These are phyloP conservation scores for Irpex rosettiformis DNA, from an alignment of 1,284 basidiomycete species.

Conservation along the genomic window DNA sequence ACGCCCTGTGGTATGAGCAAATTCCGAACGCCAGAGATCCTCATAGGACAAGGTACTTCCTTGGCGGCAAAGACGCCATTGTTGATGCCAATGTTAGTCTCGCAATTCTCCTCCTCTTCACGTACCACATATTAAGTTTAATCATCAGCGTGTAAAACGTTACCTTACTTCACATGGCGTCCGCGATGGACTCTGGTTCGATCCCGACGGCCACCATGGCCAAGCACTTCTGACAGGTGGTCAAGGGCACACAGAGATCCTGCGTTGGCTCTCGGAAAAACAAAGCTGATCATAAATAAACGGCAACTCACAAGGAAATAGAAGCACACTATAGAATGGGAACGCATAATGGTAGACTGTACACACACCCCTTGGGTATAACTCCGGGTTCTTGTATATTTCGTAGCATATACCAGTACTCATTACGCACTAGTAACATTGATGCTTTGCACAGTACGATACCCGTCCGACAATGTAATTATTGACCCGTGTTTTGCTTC, in stretches of 20 bases:
- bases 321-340: neutral
- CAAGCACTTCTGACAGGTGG: constrained; percentile 62
- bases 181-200: constrained; percentile 64
- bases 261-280: constrained; percentile 54
- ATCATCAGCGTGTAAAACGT: constrained; percentile 58
- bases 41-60: constrained; percentile 59
- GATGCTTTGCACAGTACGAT: neutral
- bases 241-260: constrained; percentile 52
- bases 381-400: neutral
- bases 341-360: neutral
- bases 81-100: constrained; percentile 62
- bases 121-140: constrained; percentile 1
- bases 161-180: constrained; percentile 80
- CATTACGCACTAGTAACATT: neutral
- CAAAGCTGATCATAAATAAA: neutral
- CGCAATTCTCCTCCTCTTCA: neutral
- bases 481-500: no score
- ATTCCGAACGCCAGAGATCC: constrained; percentile 74
- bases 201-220: constrained; percentile 70
- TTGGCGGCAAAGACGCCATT: constrained; percentile 81
- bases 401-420: neutral
- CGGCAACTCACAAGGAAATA: constrained; percentile 3
- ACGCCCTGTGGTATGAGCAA: constrained; percentile 86
- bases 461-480: neutral
- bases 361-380: neutral